Base-by-base conservation (phyloP, 1,284 basidiomycete species). In the Malassezia pachydermatis region DNA sequence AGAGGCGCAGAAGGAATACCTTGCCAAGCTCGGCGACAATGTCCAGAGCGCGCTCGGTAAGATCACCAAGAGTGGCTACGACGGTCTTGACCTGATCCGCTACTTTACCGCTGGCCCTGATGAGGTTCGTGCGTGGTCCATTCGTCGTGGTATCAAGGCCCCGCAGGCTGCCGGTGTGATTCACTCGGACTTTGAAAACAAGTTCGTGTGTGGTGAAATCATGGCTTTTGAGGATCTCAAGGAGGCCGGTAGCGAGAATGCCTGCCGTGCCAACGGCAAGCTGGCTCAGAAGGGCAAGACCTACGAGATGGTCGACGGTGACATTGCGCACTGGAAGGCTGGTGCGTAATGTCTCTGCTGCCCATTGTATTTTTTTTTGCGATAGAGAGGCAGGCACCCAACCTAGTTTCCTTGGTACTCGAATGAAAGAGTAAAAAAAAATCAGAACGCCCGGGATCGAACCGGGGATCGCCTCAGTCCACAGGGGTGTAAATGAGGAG, bases 121-220 rank as follows among this genome's bases (percentile, higher is more conserved):
- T 63, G 94, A 98, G 76, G 90, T 96, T 10, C 83, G 94, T 51
- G 60, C 92, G 7, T 99, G 94, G 94, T 96, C 90, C 1, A 89
- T 99, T 70, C 79, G 90, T 49, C 81, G 82, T 57, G 90, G 88
- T 23, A 87, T 84, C 36, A 94, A 90, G 73, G 94, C 94, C 1
- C 94, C 92, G 14, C 84, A 89, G 68, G 94, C 94, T 2, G 94
- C 94, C 29, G 94, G 94, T 74, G 89, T 99, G 65, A 99, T 99
- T 70, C 92, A 98, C 48, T 55, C 86, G 36, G 88, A 92, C 75
- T 92, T 92, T 70, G 86, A 96, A 76, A 86, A 92, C 74, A 94
- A 94, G 76, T 96, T 98, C 65, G 86, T 99, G n/a, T 98, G 92
- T 65, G 94, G 92, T 75, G 92, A 98, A 75, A 95, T 98, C 72